Conservation (phyloP, 1,139 yeast genomes). For the Debaryomyces robertsiae region DNA sequence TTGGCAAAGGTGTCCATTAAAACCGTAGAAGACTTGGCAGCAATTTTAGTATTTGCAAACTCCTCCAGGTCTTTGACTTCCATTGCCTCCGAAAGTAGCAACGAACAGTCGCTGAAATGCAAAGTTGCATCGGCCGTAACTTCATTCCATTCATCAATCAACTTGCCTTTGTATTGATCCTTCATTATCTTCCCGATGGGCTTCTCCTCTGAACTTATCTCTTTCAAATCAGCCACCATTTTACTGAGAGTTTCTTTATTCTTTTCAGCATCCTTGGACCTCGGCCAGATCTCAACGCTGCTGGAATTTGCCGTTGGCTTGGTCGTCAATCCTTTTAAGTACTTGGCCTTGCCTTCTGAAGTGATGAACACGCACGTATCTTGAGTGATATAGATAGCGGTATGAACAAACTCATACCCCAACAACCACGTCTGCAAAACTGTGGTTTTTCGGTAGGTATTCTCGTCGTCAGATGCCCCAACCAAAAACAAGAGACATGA, state of each 20-base stretch:
- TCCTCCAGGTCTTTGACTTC: conserved; percentile 84
- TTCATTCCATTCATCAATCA: conserved; percentile 77
- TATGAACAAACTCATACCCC: conserved; percentile 94
- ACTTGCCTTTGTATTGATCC: conserved; percentile 80
- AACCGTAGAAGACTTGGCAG: conserved; percentile 76
- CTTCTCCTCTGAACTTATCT: conserved; percentile 35
- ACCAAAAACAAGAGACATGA: conserved; percentile 66
- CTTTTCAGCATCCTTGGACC: conserved; percentile 81
- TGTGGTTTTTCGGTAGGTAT: conserved; percentile 88
- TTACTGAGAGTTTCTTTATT: conserved; percentile 67
- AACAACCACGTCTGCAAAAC: conserved; percentile 89
- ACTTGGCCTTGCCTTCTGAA: conserved; percentile 84
- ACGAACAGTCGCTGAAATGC: conserved; percentile 55
- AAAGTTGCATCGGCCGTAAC: conserved; percentile 49
- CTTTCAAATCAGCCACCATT: conserved; percentile 52
- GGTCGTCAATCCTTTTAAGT: conserved; percentile 57
- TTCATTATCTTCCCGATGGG: conserved; percentile 67
- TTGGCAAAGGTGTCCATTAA: conserved; percentile 85
- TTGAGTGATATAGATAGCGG: conserved; percentile 68
- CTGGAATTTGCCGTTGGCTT: conserved; percentile 41
- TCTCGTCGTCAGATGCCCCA: conserved; percentile 80
- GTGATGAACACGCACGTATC: conserved; percentile 70
- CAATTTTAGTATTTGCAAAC: conserved; percentile 62
- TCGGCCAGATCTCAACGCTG: conserved; percentile 67
- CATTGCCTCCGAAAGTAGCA: conserved; percentile 57